Base-by-base conservation (phyloP, 1,284 basidiomycete species). In the Ganoderma sinense region DNA sequence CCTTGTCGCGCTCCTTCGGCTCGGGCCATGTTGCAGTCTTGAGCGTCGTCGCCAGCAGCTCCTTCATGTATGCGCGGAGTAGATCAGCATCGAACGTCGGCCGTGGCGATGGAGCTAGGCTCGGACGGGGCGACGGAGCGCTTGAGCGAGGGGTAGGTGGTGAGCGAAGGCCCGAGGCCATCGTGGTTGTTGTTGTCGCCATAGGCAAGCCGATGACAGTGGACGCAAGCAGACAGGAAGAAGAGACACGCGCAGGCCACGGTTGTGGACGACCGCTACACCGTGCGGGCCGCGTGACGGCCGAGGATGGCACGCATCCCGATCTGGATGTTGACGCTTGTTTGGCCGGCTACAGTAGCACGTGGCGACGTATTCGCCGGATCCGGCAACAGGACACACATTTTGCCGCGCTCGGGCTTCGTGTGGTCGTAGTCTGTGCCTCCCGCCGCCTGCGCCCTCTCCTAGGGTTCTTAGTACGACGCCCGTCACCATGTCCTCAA, bases 1-100 rank as follows among this genome's bases (percentile, higher is more conserved):
- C 86, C 65, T 86, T 86, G 55, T 94, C 92, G 45, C 88, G 85
- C 69, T 94, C 92, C 74, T 88, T 88, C 60, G 84, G 77, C 61
- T 89, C 88, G 59, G 89, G 87, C 92, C 92, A 94, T n/a, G 84
- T 77, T 64, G 84, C 85, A 65, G 81, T 85, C 71, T 90, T 87
- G 33, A 95, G 84, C 1, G 89, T 92, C 7, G 89, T 86, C 70
- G 89, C 85, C 64, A 94, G 82, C 64, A 94, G 86, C 78, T 91
- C 91, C 85, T 92, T 94, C 81, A 93, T 91, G 81, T 95, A 95
- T 33, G 87, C 84, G 72, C 88, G 90, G 67, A 94, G 85, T 51
- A 89, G 82, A 64, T 93, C 92, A 1, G 87, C 80, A 77, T 95
- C 93, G 78, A 94, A 95, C 71, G 85, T 85, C 64, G 87, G 88